Evolutionary conservation across 495 filamentous ascomycete species (phyloP).

Genomic region (Trichoderma orchidacearum): DNA sequence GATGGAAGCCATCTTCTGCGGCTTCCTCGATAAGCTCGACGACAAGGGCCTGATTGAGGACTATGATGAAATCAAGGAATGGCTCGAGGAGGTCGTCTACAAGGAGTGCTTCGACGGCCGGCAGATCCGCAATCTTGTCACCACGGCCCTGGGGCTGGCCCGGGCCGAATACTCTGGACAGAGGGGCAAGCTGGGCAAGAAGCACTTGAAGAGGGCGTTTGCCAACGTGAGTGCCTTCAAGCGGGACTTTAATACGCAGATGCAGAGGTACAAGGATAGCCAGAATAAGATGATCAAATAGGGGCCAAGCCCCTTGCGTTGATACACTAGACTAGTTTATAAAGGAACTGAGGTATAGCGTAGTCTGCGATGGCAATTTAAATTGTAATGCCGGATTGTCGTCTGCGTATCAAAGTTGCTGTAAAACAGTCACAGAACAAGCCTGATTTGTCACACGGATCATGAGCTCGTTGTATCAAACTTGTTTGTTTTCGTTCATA

Average conservation of each 20-base stretch:
- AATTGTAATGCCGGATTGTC: too few relatives aligned
- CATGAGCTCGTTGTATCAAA: too few relatives aligned
- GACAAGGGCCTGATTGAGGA: constrained; percentile 5
- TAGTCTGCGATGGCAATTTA: too few relatives aligned
- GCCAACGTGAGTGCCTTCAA: constrained; percentile 3
- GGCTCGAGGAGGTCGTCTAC: constrained; percentile 4
- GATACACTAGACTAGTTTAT: too few relatives aligned
- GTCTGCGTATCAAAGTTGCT: too few relatives aligned
- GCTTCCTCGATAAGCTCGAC: constrained; percentile 7
- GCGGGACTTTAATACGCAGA: constrained; percentile 2
- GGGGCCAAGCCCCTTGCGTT: too few relatives aligned
- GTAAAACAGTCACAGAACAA: too few relatives aligned
- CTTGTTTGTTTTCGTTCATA: too few relatives aligned
- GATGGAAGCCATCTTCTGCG: constrained; percentile 7
- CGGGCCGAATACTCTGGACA: too few relatives aligned
- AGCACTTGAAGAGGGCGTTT: background rate
- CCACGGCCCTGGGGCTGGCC: constrained; percentile 9
- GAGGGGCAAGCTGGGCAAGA: background rate
- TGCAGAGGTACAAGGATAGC: constrained; percentile 3
- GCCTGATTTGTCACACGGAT: too few relatives aligned
- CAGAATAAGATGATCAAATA: too few relatives aligned
- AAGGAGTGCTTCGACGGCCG: constrained; percentile 10
- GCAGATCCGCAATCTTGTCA: constrained; percentile 16
- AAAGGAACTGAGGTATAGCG: too few relatives aligned
- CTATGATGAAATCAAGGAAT: constrained; percentile 4